These are phyloP conservation scores for Umbilicus rupestris DNA, from an alignment of 164 flowering plant species.

Conservation along the genomic window DNA sequence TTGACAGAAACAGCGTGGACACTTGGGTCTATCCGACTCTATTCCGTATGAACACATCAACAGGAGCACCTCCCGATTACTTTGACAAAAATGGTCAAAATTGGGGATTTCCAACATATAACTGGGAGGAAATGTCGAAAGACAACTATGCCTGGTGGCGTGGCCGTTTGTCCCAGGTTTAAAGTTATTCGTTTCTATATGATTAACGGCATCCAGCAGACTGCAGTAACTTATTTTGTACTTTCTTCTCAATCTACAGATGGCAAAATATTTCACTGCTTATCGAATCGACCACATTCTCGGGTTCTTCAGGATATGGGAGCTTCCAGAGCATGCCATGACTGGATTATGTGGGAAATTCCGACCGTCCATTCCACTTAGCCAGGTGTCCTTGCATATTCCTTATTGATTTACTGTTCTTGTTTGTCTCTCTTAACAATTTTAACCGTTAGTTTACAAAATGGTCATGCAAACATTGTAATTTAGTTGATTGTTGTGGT, in stretches of 20 bases:
- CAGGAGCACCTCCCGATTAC: slow-evolving; percentile 95
- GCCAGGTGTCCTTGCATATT: slow-evolving; percentile 47
- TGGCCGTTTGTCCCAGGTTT: slow-evolving; percentile 81
- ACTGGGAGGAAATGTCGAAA: slow-evolving; percentile 97
- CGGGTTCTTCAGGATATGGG: slow-evolving; percentile 99
- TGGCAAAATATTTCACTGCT: slow-evolving; percentile 93
- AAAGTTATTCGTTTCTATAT: not conserved
- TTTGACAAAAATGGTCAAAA: slow-evolving; percentile 95
- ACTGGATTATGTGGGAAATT: slow-evolving; percentile 91
- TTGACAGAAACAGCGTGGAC: slow-evolving; percentile 89
- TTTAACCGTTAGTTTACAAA: not conserved
- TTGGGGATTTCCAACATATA: slow-evolving; percentile 96
- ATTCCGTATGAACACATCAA: slow-evolving; percentile 92
- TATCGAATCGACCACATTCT: slow-evolving; percentile 93
- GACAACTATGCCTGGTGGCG: slow-evolving; percentile 99
- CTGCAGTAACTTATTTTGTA: not conserved
- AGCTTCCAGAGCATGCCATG: slow-evolving; percentile 88
- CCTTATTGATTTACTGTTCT: not conserved
- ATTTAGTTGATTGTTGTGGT: slow-evolving; percentile 2
- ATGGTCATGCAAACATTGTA: not conserved
- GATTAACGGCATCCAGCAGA: not conserved
- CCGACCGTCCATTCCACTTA: slow-evolving; percentile 87
- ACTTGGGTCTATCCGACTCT: slow-evolving; percentile 92
- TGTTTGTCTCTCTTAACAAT: slow-evolving; percentile 3
- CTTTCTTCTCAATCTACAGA: slow-evolving; percentile 30